Evolutionary conservation across 345 rosid species (phyloP), one percentile per base, ranked within the genome.

Genomic region (Syzygium jambos): DNA sequence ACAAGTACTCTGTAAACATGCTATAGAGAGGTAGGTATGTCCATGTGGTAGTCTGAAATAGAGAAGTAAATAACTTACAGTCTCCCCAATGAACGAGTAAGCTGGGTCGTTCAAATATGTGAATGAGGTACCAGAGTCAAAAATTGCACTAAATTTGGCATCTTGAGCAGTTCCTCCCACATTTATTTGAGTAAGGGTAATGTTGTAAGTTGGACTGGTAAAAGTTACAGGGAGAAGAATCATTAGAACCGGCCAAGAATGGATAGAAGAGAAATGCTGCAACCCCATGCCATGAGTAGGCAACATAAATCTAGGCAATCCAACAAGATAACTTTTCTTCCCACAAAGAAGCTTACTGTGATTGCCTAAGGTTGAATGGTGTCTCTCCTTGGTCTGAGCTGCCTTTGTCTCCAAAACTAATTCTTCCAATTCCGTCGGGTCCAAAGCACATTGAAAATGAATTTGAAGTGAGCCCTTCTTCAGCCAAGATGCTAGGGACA

Each of bases 361-460:
- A 83, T 54, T 91, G 91, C 90, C 93, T 82, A 83, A 94, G 92
- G 88, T 92, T 93, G 91, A 98, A 95, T n/a, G 98, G 96, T 0
- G 99, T 96, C 91, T 94, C 95, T 41, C 95, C 91, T 91, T 98
- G 99, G 88, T 91, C 93, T 52, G 93, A 90, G 89, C 93, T 96
- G 63, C 99, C 99, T 88, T 89, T 92, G 89, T 98, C 99, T 16
- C 99, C 99, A 80, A 98, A 98, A 87, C 91, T 95, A 89, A 98
- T 96, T 93, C 99, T 94, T 85, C 99, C 99, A 52, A 90, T 43
- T 73, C 95, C 97, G 84, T 94, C 96, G 7, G 19, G 34, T 68
- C 95, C 93, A 85, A 98, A 98, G 92, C 99, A 98, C 98, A 98
- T 94, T 85, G 99, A 98, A 90, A 98, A 98, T 19, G 99, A 98